Base-by-base conservation (phyloP, 2,329 filamentous ascomycete species). In the Aureobasidium sp. region DNA sequence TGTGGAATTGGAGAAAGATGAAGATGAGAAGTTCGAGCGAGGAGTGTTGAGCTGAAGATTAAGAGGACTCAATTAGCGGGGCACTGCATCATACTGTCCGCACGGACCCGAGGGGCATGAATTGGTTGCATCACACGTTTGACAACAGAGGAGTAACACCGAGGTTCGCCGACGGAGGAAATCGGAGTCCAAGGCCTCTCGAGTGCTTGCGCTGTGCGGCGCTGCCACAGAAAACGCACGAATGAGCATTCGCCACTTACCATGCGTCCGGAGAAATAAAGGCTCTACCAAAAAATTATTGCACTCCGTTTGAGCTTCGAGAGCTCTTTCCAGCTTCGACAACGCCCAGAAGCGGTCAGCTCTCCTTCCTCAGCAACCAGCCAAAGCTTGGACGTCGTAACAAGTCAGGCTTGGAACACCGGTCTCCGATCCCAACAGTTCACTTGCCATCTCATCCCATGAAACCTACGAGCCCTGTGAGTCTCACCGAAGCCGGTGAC, bases 11-110 rank as follows among this genome's bases (percentile, higher is more conserved):
- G 29, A 49, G 55, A 58, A 58, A 58, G 55, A 58, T 49, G 55
- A 58, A 40, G 55, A 55, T 55, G 51, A 17, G 25, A 57, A 57
- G 43, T 21, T 57, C 55, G 43, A 58, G 42, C 53, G 53, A 58
- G 55, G 55, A 58, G 55, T 58, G 55, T 58, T 58, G 55, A 49
- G 55, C 23, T 58, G 55, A 58, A 58, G 55, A 58, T 58, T 47
- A 58, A 58, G 55, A 58, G 42, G 42, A 25, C 55, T 49, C 55
- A 49, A 58, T 43, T 58, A 58, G 55, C 55, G 55, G 55, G 55
- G 55, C 55, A 58, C 55, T 58, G 55, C 55, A 58, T 58, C 55
- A 58, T 58, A 58, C 53, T 57, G 33, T 55, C 43, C 55, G 55
- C 55, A 58, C 55, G 43, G 55, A 23, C 55, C 55, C 29, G 55